Evolutionary conservation across 2,329 filamentous ascomycete genomes (phyloP).

Genomic region (Fusarium vanettenii): DNA sequence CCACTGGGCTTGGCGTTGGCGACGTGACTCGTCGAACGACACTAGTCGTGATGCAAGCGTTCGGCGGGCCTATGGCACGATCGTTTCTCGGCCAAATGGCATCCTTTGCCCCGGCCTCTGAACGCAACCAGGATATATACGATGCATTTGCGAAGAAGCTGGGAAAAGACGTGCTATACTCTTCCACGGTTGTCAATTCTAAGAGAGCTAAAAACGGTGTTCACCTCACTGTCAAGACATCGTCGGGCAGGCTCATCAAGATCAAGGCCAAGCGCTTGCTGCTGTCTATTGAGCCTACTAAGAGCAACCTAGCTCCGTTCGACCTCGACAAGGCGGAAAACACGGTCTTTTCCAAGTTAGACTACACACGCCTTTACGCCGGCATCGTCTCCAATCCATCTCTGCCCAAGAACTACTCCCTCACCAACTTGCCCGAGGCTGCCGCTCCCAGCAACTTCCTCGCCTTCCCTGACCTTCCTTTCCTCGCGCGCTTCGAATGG

Average conservation of each 20-base stretch:
- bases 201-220: slow-evolving; percentile 43
- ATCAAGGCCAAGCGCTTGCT: slow-evolving; percentile 51
- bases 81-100: slow-evolving; percentile 45
- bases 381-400: slow-evolving; percentile 45
- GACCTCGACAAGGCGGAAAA: slow-evolving; percentile 47
- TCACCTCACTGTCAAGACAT: slow-evolving; percentile 42
- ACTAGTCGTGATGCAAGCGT: slow-evolving; percentile 58
- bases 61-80: slow-evolving; percentile 50
- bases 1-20: slow-evolving; percentile 57
- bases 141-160: slow-evolving; percentile 50
- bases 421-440: slow-evolving; percentile 38
- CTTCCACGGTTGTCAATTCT: slow-evolving; percentile 47
- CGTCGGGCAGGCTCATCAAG: slow-evolving; percentile 35
- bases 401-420: slow-evolving; percentile 32
- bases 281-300: slow-evolving; percentile 50
- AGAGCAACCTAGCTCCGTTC: slow-evolving; percentile 47
- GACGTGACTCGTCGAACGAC: slow-evolving; percentile 57
- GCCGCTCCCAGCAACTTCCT: slow-evolving; percentile 36
- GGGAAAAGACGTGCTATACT: slow-evolving; percentile 51
- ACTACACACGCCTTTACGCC: slow-evolving; percentile 48
- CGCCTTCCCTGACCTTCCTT: slow-evolving; percentile 31
- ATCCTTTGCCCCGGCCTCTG: slow-evolving; percentile 48
- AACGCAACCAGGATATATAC: slow-evolving; percentile 55
- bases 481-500: slow-evolving; percentile 43
- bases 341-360: slow-evolving; percentile 49